These are phyloP conservation scores for Globisporangium spinosum DNA, from an alignment of 352 stramenopile genomes.

Conservation along the genomic window DNA sequence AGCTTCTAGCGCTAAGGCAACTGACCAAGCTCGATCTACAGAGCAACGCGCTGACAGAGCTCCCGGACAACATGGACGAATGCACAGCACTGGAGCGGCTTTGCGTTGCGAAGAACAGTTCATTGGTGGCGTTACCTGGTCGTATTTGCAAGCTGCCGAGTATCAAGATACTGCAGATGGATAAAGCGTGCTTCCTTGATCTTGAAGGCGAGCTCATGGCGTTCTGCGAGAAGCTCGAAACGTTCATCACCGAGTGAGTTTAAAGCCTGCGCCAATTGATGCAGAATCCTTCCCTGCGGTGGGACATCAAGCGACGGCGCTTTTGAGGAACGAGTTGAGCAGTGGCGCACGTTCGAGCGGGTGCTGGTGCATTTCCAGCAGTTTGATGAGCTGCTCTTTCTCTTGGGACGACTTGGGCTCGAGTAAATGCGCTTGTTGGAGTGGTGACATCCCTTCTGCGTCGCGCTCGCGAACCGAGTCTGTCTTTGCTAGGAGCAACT, in stretches of 20 bases:
- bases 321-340: conserved; percentile 7
- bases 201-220: conserved; percentile 28
- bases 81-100: conserved; percentile 28
- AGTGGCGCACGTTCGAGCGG: background rate
- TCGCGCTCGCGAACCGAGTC: conserved; percentile 5
- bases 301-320: background rate
- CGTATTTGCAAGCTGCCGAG: conserved; percentile 22
- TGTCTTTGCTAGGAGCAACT: conserved; percentile 12
- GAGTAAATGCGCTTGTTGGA: conserved; percentile 12
- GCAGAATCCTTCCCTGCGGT: background rate
- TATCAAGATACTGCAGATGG: conserved; percentile 37
- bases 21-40: conserved; percentile 32
- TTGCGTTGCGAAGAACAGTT: conserved; percentile 35
- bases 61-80: conserved; percentile 32
- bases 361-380: conserved; percentile 11
- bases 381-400: conserved; percentile 6
- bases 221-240: conserved; percentile 32
- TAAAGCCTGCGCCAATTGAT: background rate
- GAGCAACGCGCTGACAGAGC: conserved; percentile 28
- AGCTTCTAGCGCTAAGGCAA: conserved; percentile 22
- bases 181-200: conserved; percentile 50
- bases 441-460: conserved; percentile 8
- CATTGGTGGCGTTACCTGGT: conserved; percentile 26
- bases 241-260: conserved; percentile 11
- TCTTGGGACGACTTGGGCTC: background rate